Evolutionary conservation across 78 protist species (phyloP), one percentile per base, ranked within the genome.

Genomic region (Chrysochromulina tobinii): DNA sequence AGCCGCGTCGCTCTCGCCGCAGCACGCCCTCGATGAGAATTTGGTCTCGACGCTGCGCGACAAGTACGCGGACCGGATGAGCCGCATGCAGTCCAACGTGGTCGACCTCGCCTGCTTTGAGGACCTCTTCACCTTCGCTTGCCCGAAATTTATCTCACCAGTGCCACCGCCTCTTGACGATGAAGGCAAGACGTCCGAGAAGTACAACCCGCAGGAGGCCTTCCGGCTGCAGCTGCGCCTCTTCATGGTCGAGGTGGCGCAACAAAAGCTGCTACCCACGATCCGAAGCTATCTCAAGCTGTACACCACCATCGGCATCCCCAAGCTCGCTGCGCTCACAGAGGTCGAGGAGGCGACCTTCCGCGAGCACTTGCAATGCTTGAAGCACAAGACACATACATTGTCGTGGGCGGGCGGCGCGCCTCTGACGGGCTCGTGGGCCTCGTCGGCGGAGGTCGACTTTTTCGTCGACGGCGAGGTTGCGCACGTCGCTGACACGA

Each of bases 111-210:
- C 27, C 25, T 81, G 53, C 94, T 93, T 20, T 67, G 94, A 93
- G 87, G 98, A 96, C 89, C 75, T 95, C 83, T 96, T 95, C 90
- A 18, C 48, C 11, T 69, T 61, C 61, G 94, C 94, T 18, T 86
- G 95, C 77, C 98, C 98, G 79, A 89, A 96, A 84, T 95, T 95
- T 67, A 61, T 97, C 81, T 61, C 83, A 50, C 97, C 97, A 27
- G 73, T 54, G 2, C 55, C 85, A 55, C 96, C 96, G 15, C 53
- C 58, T 81, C 67, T 18, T 51, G 93, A 89, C 48, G 93, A 3
- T 25, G 54, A 1, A 14, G 6, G 1, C n/a, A 21, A 18, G 25
- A 48, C 23, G 17, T 38, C 38, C 38, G 38, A 38, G 38, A 38
- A 38, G 38, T 53, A 21, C 86, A 92, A 50, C 68, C 66, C 21